Percentiles rank a stretch among this genome's conserved stretches.
Evolutionary conservation across 2,329 filamentous ascomycete species (phyloP).

Genomic region (Talaromyces sp.): DNA sequence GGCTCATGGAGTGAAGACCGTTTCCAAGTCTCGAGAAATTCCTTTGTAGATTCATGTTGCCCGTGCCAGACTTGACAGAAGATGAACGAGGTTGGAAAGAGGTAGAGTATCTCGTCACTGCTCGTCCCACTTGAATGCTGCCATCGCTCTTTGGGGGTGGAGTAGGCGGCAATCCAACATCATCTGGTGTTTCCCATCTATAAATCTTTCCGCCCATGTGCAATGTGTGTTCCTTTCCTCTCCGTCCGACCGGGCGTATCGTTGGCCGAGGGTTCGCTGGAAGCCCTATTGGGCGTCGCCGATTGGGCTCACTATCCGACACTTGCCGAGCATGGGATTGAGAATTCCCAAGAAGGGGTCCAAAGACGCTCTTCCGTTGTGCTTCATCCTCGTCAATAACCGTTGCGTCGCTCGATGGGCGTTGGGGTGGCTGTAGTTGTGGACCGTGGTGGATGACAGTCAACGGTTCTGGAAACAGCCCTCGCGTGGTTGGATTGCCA

Average conservation of each 20-base stretch:
- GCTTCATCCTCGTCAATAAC: slow-evolving; percentile 34
- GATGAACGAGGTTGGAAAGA: not conserved
- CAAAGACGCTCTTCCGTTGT: slow-evolving; percentile 14
- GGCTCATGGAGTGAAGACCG: slow-evolving; percentile 12
- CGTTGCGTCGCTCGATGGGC: slow-evolving; percentile 28
- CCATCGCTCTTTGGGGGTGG: not conserved
- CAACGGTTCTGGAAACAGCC: slow-evolving; percentile 33
- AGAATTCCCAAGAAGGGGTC: slow-evolving; percentile 11
- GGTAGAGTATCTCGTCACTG: not conserved
- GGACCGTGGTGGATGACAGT: slow-evolving; percentile 20
- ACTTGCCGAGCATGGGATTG: not conserved
- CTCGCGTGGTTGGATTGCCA: slow-evolving; percentile 19
- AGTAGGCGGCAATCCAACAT: not conserved
- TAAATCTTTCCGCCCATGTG: not conserved
- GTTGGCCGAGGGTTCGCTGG: slow-evolving; percentile 32
- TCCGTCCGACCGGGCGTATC: slow-evolving; percentile 21
- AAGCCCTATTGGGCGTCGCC: slow-evolving; percentile 17
- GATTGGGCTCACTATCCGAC: slow-evolving; percentile 1
- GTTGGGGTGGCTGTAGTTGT: not conserved
- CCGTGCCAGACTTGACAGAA: not conserved
- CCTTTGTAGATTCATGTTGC: not conserved
- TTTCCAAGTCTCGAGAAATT: slow-evolving; percentile 8
- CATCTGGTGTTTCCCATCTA: slow-evolving; percentile 7
- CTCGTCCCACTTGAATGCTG: not conserved
- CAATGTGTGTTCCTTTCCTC: slow-evolving; percentile 10